Base-by-base conservation (phyloP, 2,329 filamentous ascomycete genomes). In the Hymenoscyphus occultus region DNA sequence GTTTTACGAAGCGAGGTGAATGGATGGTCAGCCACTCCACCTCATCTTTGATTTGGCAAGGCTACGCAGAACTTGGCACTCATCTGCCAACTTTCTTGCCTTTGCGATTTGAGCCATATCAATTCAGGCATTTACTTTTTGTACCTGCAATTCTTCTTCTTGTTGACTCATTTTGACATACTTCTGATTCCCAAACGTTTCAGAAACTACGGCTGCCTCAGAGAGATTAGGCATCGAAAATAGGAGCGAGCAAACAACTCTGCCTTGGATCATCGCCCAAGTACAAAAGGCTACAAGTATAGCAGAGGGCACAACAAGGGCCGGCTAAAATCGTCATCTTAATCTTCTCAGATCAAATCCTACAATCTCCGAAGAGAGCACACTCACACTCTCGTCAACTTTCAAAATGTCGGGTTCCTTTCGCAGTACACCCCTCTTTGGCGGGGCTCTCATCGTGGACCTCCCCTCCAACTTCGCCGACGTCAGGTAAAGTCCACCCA, bases 381-480 rank as follows among this genome's bases (percentile, higher is more conserved):
- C 9, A 28, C 9, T 54, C 19, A 54, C 48, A 22, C 48, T 5
- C 19, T 12, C 48, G 9, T 54, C 19, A 5, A 54, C 10, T 13
- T 28, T 12, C 22, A 19, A 22, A 54, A 76, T 60, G 63, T 86
- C 84, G 82, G 78, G 85, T 69, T 76, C 78, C 35, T 92, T 84
- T 77, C 80, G 80, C 67, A 81, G 74, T 71, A 87, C 83, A 59
- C 80, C 84, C 63, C 86, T 93, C 58, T 93, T 88, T 75, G 90
- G 90, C 75, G 90, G 89, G 75, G 90, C 90, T 67, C 84, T 93
- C 68, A 81, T 83, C 69, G 85, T 83, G 72, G 88, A 92, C 67
- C 80, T 93, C 14, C 90, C 90, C 68, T 92, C 69, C 48, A 73
- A 64, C 70, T 93, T 91, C 76, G 84, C 84, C 71, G 90, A 93